phyloP scores from a whole-genome alignment of 2,329 filamentous ascomycete species.

The Venturiaceae sp. region DNA sequence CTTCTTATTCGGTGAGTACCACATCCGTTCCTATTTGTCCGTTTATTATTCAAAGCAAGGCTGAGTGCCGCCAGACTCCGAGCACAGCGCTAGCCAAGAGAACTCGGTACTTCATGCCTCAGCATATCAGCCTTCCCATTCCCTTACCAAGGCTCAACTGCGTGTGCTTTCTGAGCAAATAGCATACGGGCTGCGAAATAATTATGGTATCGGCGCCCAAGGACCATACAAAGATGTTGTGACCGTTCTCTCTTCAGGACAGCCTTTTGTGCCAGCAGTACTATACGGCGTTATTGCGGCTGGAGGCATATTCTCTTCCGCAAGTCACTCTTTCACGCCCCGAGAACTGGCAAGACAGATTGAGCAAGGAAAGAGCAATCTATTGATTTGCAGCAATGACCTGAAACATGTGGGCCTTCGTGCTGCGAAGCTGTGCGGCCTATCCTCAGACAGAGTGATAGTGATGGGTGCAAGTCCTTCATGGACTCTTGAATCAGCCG shows the following conservation, averaged over 20 bases:
- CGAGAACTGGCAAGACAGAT: slow-evolving; percentile 43
- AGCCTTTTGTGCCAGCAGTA: slow-evolving; percentile 42
- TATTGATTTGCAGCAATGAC: slow-evolving; percentile 39
- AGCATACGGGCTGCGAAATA: slow-evolving; percentile 44
- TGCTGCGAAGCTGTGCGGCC: slow-evolving; percentile 30
- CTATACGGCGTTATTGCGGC: slow-evolving; percentile 50
- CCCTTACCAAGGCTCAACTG: slow-evolving; percentile 43
- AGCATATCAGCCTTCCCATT: slow-evolving; percentile 43
- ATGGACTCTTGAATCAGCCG: slow-evolving; percentile 29
- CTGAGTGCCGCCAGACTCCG: not conserved
- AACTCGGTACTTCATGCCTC: slow-evolving; percentile 39
- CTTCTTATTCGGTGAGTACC: slow-evolving; percentile 4
- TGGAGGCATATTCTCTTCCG: slow-evolving; percentile 34
- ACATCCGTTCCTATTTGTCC: not conserved
- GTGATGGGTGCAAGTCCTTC: slow-evolving; percentile 42
- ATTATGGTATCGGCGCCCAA: slow-evolving; percentile 42
- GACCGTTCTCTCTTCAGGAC: slow-evolving; percentile 46
- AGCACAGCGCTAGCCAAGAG: not conserved
- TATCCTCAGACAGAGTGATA: slow-evolving; percentile 29
- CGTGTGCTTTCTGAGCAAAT: slow-evolving; percentile 40
- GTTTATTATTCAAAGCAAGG: not conserved
- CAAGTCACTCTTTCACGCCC: slow-evolving; percentile 40
- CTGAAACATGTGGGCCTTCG: slow-evolving; percentile 37
- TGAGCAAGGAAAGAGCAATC: slow-evolving; percentile 28
- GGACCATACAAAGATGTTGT: slow-evolving; percentile 39